These are phyloP conservation scores for Fragosphaeria purpurea DNA, from an alignment of 2,329 filamentous ascomycete species.

Conservation along the genomic window DNA sequence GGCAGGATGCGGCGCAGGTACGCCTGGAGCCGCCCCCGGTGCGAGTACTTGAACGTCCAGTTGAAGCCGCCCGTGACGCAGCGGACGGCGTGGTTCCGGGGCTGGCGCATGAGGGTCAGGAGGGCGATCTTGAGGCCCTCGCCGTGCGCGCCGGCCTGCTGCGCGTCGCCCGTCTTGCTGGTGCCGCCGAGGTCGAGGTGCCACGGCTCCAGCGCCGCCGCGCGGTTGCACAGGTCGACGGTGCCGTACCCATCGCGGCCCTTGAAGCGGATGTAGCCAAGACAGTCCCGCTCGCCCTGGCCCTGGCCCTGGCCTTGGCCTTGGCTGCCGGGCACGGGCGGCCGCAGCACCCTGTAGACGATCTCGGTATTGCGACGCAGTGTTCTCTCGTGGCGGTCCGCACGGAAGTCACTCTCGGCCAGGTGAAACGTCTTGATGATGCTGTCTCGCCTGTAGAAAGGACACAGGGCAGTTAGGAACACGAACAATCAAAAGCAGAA, in stretches of 20 bases:
- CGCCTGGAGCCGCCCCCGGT: slow-evolving; percentile 1
- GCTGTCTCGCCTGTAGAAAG: neutral
- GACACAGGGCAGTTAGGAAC: slow-evolving; percentile 11
- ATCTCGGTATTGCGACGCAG: slow-evolving; percentile 14
- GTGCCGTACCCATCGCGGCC: slow-evolving; percentile 14
- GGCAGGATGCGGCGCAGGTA: slow-evolving; percentile 3
- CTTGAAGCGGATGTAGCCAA: slow-evolving; percentile 23
- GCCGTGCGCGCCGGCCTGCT: slow-evolving; percentile 20
- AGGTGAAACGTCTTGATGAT: slow-evolving; percentile 13
- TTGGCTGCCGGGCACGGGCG: slow-evolving; percentile 8
- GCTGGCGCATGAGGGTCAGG: slow-evolving; percentile 19
- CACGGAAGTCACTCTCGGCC: slow-evolving; percentile 14
- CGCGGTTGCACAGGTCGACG: slow-evolving; percentile 21
- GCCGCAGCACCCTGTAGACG: slow-evolving; percentile 20
- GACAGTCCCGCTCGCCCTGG: slow-evolving; percentile 4
- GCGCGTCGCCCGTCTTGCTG: slow-evolving; percentile 13
- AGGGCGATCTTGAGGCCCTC: slow-evolving; percentile 23
- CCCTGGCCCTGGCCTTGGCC: neutral
- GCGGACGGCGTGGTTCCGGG: slow-evolving; percentile 18
- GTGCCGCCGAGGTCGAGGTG: slow-evolving; percentile 21
- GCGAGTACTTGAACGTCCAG: slow-evolving; percentile 23
- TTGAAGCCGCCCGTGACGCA: slow-evolving; percentile 18
- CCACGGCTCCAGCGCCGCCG: slow-evolving; percentile 19
- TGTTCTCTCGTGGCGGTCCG: slow-evolving; percentile 13
- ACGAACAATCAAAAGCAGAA: slow-evolving; percentile 11